Base-by-base conservation (phyloP, 495 filamentous ascomycete species). In the Neurospora sp. region DNA sequence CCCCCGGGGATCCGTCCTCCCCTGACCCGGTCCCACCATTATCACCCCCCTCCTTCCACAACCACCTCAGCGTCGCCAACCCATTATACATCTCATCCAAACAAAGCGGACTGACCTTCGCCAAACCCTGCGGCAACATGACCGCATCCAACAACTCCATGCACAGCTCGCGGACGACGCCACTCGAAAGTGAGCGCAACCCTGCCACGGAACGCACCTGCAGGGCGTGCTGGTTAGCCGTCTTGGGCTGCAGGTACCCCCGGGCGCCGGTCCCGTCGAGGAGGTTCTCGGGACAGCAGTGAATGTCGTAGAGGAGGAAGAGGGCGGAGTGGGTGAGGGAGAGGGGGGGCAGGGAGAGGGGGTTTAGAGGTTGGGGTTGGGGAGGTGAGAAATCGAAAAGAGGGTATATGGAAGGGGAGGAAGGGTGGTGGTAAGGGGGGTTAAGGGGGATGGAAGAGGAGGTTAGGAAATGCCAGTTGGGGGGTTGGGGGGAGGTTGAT, bases 281-380 rank as follows among this genome's bases (percentile, higher is more conserved):
- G 9, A 78, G 74, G 72, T 76, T 77, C 42, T 79, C 79, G 19
- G 79, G 77, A 40, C 77, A 77, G 70, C 69, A 71, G 76, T 80
- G 76, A 36, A 73, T 40, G 74, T 79, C 77, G 11, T 77, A 59
- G 21, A 79, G 48, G 11, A 78, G 70, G 37, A 78, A 69, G 13
- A 77, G 34, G 9, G 75, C 73, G 36, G 77, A 79, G 37, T 74
- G 45, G 34, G 73, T 24, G 2, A 80, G 73, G 45, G 54, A 73
- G 34, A 71, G 70, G 4, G 77, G 62, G 10, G 73, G 39, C 21
- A 76, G 42, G 45, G 71, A 69, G 71, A 36, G 69, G 72, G 77
- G 70, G 70, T 70, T 69, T 24, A 21, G 34, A 5, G 34, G 43
- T n/a, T 24, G 66, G 21, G 48, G 43, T 42, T 28, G 15, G 21